Percentiles rank a stretch among this genome's conserved stretches.
Evolutionary conservation across 2,329 filamentous ascomycete species (phyloP).

Genomic region (Aspergillus pseudoviridinutans): DNA sequence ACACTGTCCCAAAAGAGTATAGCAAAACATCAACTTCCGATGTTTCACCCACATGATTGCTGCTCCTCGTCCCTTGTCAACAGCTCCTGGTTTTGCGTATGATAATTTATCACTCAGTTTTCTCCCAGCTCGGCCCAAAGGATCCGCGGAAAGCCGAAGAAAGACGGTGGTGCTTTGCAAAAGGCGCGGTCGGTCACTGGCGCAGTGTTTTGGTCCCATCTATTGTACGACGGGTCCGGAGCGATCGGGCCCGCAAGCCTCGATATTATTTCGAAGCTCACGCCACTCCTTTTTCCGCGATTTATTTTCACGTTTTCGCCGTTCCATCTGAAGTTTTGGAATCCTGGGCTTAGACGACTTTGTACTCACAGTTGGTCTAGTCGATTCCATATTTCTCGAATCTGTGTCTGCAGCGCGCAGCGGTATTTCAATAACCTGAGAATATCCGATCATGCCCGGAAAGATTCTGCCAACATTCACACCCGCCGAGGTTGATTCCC

Average conservation of each 20-base stretch:
- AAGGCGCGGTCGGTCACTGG: not conserved
- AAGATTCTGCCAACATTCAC: constrained; percentile 80
- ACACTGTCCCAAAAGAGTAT: not conserved
- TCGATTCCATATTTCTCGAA: not conserved
- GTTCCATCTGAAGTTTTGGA: not conserved
- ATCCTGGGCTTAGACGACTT: not conserved
- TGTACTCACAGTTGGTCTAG: not conserved
- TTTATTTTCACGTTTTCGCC: constrained; percentile 9
- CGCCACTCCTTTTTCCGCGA: constrained; percentile 16
- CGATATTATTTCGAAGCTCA: constrained; percentile 20
- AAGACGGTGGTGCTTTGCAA: not conserved
- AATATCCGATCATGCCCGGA: constrained; percentile 62
- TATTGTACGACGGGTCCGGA: constrained; percentile 9
- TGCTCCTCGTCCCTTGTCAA: not conserved
- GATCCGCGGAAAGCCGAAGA: not conserved
- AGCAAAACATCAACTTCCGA: not conserved
- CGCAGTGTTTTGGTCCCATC: not conserved
- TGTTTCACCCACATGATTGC: not conserved
- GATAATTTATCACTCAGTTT: not conserved
- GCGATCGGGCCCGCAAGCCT: constrained; percentile 16
- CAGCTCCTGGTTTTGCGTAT: not conserved
- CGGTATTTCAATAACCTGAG: not conserved
- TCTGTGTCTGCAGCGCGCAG: not conserved
- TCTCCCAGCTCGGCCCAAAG: not conserved
- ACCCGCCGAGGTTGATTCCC: constrained; percentile 71